Evolutionary conservation across 2,329 filamentous ascomycete genomes (phyloP), one percentile per base, ranked within the genome.

Genomic region (Leptographium radiaticola): DNA sequence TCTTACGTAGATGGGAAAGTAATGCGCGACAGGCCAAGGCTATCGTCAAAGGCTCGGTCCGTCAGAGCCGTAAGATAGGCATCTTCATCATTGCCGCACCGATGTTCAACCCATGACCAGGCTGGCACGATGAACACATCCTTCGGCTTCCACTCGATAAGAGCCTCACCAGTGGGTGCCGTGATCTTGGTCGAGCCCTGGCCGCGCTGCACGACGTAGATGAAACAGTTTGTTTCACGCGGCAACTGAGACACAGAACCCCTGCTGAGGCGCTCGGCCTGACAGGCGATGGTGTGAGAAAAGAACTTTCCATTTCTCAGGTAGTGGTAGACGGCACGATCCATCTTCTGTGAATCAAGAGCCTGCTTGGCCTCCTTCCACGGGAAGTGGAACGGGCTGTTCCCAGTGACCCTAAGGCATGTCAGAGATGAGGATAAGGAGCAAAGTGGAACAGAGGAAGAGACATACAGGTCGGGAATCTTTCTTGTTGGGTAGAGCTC

Each of bases 401-500:
- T 10, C n/a, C 6, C 31, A 18, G 16, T 47, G 15, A 13, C 9
- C 30, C 10, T 45, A 30, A 12, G 18, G 13, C 5, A 5, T 20
- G 43, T 34, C 1, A 15, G 45, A 47, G 15, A 11, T 12, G 30
- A 31, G 31, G 20, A 30, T 16, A n/a, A 34, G 2, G 34, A 36
- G n/a, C n/a, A 9, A 36, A 13, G 12, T 4, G 34, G 34, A 36
- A 13, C 2, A 9, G 34, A 36, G 12, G 5, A 36, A 36, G 8
- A 9, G 9, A 36, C 34, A 10, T 13, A 36, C 34, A 10, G 34
- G 34, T 36, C 34, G n/a, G 30, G 45, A 34, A 16, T 34, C n/a
- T 13, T 34, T 7, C 11, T 18, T 12, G 16, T 47, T 30, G 30
- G 45, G 52, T 72, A 80, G 51, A 75, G 70, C 62, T 80, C 69